phyloP scores from a whole-genome alignment of 176 grass and related monocot genomes.

The Alloteropsis semialata region DNA sequence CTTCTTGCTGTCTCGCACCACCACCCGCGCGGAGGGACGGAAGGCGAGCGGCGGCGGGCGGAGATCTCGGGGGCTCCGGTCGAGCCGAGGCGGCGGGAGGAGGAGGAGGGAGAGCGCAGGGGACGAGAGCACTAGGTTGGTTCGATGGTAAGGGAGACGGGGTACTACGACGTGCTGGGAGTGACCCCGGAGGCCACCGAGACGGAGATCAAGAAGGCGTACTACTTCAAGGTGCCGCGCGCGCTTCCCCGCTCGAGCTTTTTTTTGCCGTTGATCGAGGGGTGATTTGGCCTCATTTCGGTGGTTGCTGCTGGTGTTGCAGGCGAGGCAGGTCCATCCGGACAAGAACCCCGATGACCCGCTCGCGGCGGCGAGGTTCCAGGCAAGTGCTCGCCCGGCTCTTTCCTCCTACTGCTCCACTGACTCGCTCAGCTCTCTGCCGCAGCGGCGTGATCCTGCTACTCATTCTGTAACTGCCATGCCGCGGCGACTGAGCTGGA shows the following conservation, averaged over 20 bases:
- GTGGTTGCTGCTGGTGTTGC: constrained; percentile 31
- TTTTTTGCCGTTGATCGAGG: not conserved
- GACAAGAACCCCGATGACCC: constrained; percentile 96
- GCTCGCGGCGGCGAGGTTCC: constrained; percentile 72
- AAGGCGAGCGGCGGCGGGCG: not conserved
- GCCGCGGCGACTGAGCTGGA: not conserved
- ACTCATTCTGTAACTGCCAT: not conserved
- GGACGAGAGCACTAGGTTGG: not conserved
- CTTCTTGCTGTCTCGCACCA: not conserved
- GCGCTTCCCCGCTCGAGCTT: not conserved
- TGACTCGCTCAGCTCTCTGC: not conserved
- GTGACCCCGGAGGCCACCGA: constrained; percentile 73
- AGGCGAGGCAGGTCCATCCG: constrained; percentile 95
- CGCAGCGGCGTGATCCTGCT: not conserved
- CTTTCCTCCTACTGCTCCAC: not conserved
- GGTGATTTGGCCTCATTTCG: constrained; percentile 1
- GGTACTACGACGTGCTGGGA: constrained; percentile 92
- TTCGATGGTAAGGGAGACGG: constrained; percentile 85
- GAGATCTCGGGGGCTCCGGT: constrained; percentile 8
- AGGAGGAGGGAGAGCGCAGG: not conserved
- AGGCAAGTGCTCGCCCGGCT: constrained; percentile 41
- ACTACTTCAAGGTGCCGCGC: constrained; percentile 77
- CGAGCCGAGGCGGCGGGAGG: not conserved
- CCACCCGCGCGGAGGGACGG: not conserved
- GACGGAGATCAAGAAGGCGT: constrained; percentile 89